phyloP scores from a whole-genome alignment of 2,329 filamentous ascomycete genomes.

The Sclerotinia trifoliorum region DNA sequence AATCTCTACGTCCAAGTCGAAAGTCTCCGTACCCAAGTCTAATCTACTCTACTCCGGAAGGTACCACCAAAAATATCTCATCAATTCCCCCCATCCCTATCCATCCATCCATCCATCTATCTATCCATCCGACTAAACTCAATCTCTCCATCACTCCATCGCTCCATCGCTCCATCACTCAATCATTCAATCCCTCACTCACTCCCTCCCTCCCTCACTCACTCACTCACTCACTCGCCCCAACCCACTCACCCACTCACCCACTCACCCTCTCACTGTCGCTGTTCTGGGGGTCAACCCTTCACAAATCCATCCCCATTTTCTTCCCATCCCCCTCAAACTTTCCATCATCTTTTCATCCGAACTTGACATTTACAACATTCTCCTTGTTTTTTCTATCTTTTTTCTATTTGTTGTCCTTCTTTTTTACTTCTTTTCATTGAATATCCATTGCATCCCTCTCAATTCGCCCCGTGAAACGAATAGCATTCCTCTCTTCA shows the following conservation, averaged over 20 bases:
- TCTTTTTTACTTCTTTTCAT: background rate
- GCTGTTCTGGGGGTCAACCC: background rate
- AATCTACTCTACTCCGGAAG: background rate
- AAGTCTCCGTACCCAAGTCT: background rate
- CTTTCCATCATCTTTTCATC: background rate
- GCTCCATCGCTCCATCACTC: too few species aligned
- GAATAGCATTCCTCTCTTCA: slow-evolving; percentile 22
- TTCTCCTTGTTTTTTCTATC: slow-evolving; percentile 18
- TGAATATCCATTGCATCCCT: background rate
- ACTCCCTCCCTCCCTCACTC: too few species aligned
- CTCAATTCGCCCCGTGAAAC: slow-evolving; percentile 14
- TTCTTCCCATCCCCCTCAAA: background rate
- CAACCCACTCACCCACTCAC: too few species aligned
- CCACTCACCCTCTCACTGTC: background rate
- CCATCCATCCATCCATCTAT: background rate
- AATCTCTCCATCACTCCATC: background rate
- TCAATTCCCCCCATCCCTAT: background rate
- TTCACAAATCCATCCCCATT: slow-evolving; percentile 1
- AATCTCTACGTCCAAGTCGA: background rate
- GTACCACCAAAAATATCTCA: background rate
- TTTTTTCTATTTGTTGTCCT: background rate
- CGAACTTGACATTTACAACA: slow-evolving; percentile 5
- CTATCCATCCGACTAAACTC: background rate
- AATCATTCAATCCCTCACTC: too few species aligned
- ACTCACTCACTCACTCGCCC: too few species aligned